Evolutionary conservation across 164 flowering plant genomes (phyloP).

Genomic region (Magnolia changhungtana): DNA sequence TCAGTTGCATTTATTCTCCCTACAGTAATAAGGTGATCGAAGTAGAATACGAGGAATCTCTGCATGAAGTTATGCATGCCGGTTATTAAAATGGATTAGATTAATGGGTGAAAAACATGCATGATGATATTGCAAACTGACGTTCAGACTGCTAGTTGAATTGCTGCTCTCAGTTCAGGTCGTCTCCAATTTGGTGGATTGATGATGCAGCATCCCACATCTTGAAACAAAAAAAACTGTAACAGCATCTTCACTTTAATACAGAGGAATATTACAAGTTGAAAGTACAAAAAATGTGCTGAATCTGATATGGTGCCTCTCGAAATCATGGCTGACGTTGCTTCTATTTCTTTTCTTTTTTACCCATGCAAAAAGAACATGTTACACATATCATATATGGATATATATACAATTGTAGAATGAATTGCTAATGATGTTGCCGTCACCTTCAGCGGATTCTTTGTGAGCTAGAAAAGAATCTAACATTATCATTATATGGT

Average conservation of each 20-base stretch:
- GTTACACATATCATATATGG: not conserved
- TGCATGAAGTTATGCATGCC: too few species aligned
- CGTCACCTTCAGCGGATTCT: not conserved
- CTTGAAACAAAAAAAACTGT: too few species aligned
- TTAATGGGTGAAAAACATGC: not conserved
- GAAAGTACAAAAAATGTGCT: not conserved
- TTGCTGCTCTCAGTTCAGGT: not conserved
- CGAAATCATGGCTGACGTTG: not conserved
- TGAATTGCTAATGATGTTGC: not conserved
- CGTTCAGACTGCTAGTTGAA: not conserved
- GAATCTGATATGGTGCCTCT: too few species aligned
- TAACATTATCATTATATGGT: too few species aligned
- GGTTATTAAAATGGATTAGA: too few species aligned
- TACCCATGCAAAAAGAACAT: not conserved
- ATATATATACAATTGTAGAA: not conserved
- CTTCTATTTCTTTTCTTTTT: too few species aligned
- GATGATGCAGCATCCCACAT: too few species aligned
- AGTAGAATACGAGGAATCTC: too few species aligned
- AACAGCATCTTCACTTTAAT: too few species aligned
- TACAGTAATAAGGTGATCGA: too few species aligned
- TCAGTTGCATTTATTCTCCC: too few species aligned
- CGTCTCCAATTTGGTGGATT: too few species aligned
- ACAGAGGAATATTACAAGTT: not conserved
- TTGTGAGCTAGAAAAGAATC: not conserved
- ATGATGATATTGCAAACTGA: not conserved